A percentile compares a stretch with the other conserved stretches of the same genome.
Conservation (phyloP, 345 rosid species). For the Linum lewisii region DNA sequence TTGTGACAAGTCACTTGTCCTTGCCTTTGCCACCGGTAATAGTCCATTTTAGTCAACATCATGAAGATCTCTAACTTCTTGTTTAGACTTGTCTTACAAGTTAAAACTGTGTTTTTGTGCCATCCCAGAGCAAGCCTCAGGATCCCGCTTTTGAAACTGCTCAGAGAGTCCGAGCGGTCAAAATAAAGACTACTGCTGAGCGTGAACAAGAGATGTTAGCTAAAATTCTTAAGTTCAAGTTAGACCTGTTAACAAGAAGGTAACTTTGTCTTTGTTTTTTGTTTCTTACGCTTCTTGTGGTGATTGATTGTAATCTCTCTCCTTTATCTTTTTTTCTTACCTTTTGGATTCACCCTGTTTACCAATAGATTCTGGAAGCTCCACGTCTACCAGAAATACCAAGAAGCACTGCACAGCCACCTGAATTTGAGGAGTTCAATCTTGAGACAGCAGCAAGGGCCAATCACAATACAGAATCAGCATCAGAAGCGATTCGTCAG, state of each 20-base stretch:
- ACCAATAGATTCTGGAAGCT: conserved; percentile 70
- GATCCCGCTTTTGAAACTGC: conserved; percentile 89
- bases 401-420: conserved; percentile 67
- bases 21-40: conserved; percentile 10
- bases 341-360: neutral
- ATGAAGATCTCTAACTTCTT: too few species aligned
- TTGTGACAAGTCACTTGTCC: conserved; percentile 47
- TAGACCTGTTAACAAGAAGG: conserved; percentile 54
- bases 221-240: conserved; percentile 94
- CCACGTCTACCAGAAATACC: conserved; percentile 48
- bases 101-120: conserved; percentile 15
- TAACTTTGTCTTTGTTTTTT: neutral
- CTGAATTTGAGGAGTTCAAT: conserved; percentile 93
- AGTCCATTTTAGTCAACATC: neutral
- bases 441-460: conserved; percentile 76
- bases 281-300: neutral
- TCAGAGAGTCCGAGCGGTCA: conserved; percentile 70
- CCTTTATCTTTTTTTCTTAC: conserved; percentile 1
- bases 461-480: conserved; percentile 64
- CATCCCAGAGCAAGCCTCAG: conserved; percentile 71
- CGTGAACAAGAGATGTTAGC: conserved; percentile 98
- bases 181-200: conserved; percentile 74
- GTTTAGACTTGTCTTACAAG: too few species aligned
- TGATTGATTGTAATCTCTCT: neutral
- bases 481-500: conserved; percentile 64